A percentile compares a stretch with the other conserved stretches of the same genome.
Conservation (phyloP, 495 filamentous ascomycete genomes). For the Neurospora sp. region DNA sequence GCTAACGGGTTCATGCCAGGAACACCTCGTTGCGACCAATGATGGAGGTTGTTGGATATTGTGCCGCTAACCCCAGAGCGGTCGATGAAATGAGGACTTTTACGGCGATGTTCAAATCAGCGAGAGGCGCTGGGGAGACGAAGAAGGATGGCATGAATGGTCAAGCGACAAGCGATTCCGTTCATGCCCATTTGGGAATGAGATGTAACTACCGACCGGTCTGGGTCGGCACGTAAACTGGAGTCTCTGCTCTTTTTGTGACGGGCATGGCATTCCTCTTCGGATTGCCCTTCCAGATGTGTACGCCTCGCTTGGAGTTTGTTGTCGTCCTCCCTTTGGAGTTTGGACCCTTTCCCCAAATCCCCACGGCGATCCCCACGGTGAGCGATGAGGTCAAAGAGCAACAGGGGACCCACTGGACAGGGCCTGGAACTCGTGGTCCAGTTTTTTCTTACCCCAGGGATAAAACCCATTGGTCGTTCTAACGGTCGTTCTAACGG, state of each 20-base stretch:
- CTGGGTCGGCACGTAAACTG: neutral
- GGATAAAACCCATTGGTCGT: neutral
- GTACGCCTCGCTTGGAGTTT: neutral
- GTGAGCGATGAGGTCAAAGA: neutral
- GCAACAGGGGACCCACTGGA: neutral
- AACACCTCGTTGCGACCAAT: constrained; percentile 12
- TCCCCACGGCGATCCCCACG: neutral
- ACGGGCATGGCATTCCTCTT: neutral
- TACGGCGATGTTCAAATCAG: neutral
- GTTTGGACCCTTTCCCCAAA: neutral
- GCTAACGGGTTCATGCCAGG: constrained; percentile 5
- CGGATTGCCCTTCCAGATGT: neutral
- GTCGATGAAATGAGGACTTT: constrained; percentile 12
- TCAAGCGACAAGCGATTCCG: neutral
- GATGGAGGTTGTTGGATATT: constrained; percentile 4
- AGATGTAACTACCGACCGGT: neutral
- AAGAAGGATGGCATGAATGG: neutral
- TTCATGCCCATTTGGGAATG: neutral
- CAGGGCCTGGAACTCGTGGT: neutral
- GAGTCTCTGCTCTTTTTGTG: neutral
- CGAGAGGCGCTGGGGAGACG: neutral
- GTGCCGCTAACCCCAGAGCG: constrained; percentile 7
- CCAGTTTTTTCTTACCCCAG: neutral
- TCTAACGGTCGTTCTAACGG: neutral
- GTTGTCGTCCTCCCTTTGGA: neutral